These are phyloP conservation scores for Alternaria burnsii DNA, from an alignment of 2,329 filamentous ascomycete species.

Conservation along the genomic window DNA sequence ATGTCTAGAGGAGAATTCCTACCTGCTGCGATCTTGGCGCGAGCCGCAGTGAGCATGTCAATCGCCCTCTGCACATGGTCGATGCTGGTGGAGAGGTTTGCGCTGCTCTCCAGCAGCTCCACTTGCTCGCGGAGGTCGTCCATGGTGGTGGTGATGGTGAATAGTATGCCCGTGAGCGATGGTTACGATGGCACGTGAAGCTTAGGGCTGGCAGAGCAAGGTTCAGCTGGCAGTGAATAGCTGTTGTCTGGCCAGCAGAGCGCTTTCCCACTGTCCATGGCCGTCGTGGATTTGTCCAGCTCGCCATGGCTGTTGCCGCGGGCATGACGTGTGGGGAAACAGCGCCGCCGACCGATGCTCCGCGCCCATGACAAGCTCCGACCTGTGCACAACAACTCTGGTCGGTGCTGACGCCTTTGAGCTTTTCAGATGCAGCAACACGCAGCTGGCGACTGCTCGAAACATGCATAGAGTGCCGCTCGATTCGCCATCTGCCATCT, in stretches of 20 bases:
- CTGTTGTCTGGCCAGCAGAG: slow-evolving; percentile 30
- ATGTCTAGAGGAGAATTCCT: neutral
- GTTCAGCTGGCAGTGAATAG: slow-evolving; percentile 4
- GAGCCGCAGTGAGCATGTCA: slow-evolving; percentile 75
- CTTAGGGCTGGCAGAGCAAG: neutral
- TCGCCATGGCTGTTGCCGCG: slow-evolving; percentile 17
- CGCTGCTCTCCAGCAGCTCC: slow-evolving; percentile 72
- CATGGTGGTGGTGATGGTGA: slow-evolving; percentile 54
- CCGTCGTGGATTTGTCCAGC: slow-evolving; percentile 24
- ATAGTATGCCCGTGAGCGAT: neutral
- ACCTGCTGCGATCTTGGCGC: slow-evolving; percentile 76
- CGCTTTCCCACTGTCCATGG: slow-evolving; percentile 33
- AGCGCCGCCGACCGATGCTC: slow-evolving; percentile 5
- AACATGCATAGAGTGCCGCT: slow-evolving; percentile 32
- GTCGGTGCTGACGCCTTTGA: neutral
- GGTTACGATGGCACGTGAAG: slow-evolving; percentile 15
- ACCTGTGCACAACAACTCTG: slow-evolving; percentile 1
- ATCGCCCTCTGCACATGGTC: slow-evolving; percentile 85
- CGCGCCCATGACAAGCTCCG: slow-evolving; percentile 2
- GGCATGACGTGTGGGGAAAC: slow-evolving; percentile 36
- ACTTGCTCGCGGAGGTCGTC: slow-evolving; percentile 77
- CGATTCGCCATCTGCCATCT: slow-evolving; percentile 1
- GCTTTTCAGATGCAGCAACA: slow-evolving; percentile 16
- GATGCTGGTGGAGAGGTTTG: slow-evolving; percentile 75
- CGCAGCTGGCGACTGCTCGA: slow-evolving; percentile 12